Conservation (phyloP, 768 basidiomycete species). For the Pulveroboletus sp. region DNA sequence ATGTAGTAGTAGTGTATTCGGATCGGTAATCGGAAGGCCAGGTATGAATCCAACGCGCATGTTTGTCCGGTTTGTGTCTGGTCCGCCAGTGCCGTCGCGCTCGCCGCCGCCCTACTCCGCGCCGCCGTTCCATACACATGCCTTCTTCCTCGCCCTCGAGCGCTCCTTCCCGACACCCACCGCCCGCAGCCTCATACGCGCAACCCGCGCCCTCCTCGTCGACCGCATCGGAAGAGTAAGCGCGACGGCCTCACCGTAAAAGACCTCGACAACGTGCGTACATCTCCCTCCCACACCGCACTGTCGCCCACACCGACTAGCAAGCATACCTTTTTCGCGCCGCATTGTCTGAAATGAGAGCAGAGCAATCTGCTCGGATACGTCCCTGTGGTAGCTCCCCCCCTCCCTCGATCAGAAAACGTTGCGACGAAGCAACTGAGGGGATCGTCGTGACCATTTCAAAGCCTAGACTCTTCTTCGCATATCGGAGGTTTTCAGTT, state of each 20-base stretch:
- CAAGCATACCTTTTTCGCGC: slow-evolving; percentile 96
- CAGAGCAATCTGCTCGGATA: too few relatives aligned
- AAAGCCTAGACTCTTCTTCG: too few relatives aligned
- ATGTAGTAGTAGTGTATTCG: slow-evolving; percentile 8
- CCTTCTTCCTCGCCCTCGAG: slow-evolving; percentile 70
- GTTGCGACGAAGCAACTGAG: too few relatives aligned
- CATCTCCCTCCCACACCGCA: not conserved
- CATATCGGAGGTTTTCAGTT: too few relatives aligned
- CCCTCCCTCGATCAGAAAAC: too few relatives aligned
- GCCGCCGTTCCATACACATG: slow-evolving; percentile 83
- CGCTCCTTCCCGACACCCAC: slow-evolving; percentile 71
- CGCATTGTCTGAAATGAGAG: slow-evolving; percentile 85
- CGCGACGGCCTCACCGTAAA: slow-evolving; percentile 71
- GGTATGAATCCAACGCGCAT: slow-evolving; percentile 8
- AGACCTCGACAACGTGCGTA: slow-evolving; percentile 77
- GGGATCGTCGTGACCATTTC: too few relatives aligned
- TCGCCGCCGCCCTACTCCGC: slow-evolving; percentile 44
- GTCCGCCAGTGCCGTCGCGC: slow-evolving; percentile 17
- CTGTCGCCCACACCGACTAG: slow-evolving; percentile 36
- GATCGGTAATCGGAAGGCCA: slow-evolving; percentile 14
- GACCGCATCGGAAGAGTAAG: slow-evolving; percentile 69
- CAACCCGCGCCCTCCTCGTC: slow-evolving; percentile 75
- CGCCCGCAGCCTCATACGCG: slow-evolving; percentile 80
- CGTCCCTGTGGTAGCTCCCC: too few relatives aligned
- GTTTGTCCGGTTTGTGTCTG: slow-evolving; percentile 10